Evolutionary conservation across 2,329 filamentous ascomycete species (phyloP).

Genomic region (Neofusicoccum cordaticola): DNA sequence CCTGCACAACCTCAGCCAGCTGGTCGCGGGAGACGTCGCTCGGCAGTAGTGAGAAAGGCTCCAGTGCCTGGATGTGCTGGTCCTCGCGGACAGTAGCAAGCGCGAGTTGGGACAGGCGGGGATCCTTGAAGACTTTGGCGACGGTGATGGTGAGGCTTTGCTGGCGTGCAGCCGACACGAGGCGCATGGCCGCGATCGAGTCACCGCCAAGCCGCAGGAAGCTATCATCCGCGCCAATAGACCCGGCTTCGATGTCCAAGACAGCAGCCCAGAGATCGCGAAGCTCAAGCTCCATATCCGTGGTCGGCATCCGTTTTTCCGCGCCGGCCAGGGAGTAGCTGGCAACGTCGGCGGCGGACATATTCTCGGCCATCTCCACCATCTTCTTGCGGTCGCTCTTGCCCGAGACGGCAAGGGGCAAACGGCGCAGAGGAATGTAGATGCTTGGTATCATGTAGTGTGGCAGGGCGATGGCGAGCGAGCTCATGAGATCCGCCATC

Average conservation of each 20-base stretch:
- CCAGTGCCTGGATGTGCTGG: background rate
- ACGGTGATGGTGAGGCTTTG: constrained; percentile 20
- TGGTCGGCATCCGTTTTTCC: background rate
- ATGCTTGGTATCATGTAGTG: background rate
- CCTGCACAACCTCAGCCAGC: background rate
- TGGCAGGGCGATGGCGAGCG: background rate
- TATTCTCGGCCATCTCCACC: constrained; percentile 23
- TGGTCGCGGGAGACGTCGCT: background rate
- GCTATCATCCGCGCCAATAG: constrained; percentile 35
- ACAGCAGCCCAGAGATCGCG: background rate
- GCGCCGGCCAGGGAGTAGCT: background rate
- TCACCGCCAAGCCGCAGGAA: constrained; percentile 43
- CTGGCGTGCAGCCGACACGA: background rate
- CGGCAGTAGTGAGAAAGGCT: background rate
- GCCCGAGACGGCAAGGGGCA: constrained; percentile 40
- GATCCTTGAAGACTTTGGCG: constrained; percentile 23
- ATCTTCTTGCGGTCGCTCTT: constrained; percentile 34
- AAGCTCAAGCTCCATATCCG: background rate
- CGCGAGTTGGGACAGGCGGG: background rate
- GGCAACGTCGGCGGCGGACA: background rate
- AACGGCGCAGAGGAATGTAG: background rate
- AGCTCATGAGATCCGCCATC: background rate
- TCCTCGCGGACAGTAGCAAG: background rate
- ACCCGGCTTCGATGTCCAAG: constrained; percentile 1
- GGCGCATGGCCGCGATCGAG: constrained; percentile 23